Conservation (phyloP, 805 yeast genomes). For the Candida taoyuanica region DNA sequence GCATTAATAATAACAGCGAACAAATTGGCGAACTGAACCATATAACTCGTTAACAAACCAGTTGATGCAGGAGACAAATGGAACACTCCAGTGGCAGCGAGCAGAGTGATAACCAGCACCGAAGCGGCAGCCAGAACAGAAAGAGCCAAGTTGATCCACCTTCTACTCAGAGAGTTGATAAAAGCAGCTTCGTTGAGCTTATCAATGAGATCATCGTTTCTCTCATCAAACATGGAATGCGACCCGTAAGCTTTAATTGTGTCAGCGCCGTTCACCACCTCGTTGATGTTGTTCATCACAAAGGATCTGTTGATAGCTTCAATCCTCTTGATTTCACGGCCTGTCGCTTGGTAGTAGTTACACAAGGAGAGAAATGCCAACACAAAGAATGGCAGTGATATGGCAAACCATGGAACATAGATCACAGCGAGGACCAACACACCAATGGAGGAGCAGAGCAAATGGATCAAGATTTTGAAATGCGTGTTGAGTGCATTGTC, state of each 20-base stretch:
- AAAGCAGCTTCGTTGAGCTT: slow-evolving; percentile 62
- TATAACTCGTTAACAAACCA: slow-evolving; percentile 44
- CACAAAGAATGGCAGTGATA: slow-evolving; percentile 50
- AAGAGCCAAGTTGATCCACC: slow-evolving; percentile 63
- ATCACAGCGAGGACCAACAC: slow-evolving; percentile 62
- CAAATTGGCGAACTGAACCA: slow-evolving; percentile 42
- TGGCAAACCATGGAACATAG: slow-evolving; percentile 71
- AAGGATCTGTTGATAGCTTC: slow-evolving; percentile 68
- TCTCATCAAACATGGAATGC: slow-evolving; percentile 38
- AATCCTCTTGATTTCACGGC: slow-evolving; percentile 70
- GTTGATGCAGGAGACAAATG: neutral
- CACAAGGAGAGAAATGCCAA: slow-evolving; percentile 38
- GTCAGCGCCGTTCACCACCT: slow-evolving; percentile 56
- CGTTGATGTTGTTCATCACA: slow-evolving; percentile 68
- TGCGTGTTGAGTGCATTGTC: slow-evolving; percentile 72
- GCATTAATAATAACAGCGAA: slow-evolving; percentile 41
- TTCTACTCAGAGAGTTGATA: slow-evolving; percentile 54
- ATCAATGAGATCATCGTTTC: slow-evolving; percentile 44
- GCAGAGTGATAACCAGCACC: slow-evolving; percentile 43
- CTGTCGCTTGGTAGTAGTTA: slow-evolving; percentile 59
- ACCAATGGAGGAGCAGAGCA: slow-evolving; percentile 41
- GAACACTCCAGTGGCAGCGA: neutral
- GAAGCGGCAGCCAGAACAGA: slow-evolving; percentile 48
- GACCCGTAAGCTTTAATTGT: slow-evolving; percentile 57
- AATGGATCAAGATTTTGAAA: slow-evolving; percentile 49